Conservation (phyloP, 495 filamentous ascomycete species). For the Penicillium goetzii region DNA sequence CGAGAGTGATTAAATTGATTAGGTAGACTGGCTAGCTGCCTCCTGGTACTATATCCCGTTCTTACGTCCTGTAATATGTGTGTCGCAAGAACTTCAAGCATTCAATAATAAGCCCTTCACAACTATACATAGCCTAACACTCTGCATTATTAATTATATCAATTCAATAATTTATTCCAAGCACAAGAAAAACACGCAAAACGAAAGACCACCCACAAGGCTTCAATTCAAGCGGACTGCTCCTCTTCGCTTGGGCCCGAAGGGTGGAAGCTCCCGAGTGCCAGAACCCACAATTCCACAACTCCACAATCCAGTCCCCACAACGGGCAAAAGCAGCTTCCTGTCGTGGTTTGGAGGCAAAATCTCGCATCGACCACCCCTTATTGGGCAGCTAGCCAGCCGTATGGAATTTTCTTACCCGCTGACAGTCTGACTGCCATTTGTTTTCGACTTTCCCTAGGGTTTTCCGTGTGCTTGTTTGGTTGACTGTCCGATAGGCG, state of each 20-base stretch:
- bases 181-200: neutral
- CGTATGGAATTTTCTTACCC: neutral
- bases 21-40: neutral
- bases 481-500: neutral
- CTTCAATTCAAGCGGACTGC: neutral
- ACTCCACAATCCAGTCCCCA: conserved; percentile 11
- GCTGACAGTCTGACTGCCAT: too few species aligned
- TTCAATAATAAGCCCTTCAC: too few species aligned
- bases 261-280: conserved; percentile 4
- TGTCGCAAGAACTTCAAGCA: too few species aligned
- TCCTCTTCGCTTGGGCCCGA: conserved; percentile 10
- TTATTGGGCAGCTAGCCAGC: conserved; percentile 3
- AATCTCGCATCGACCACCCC: conserved; percentile 7
- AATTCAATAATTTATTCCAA: neutral
- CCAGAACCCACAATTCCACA: neutral
- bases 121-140: too few species aligned
- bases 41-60: too few species aligned
- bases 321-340: conserved; percentile 20
- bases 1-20: neutral
- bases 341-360: conserved; percentile 22
- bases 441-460: neutral
- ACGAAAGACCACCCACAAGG: neutral
- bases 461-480: neutral
- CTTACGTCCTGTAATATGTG: too few species aligned
- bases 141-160: too few species aligned